Evolutionary conservation across 2,329 filamentous ascomycete species (phyloP).

Genomic region (Nothophoma quercina): DNA sequence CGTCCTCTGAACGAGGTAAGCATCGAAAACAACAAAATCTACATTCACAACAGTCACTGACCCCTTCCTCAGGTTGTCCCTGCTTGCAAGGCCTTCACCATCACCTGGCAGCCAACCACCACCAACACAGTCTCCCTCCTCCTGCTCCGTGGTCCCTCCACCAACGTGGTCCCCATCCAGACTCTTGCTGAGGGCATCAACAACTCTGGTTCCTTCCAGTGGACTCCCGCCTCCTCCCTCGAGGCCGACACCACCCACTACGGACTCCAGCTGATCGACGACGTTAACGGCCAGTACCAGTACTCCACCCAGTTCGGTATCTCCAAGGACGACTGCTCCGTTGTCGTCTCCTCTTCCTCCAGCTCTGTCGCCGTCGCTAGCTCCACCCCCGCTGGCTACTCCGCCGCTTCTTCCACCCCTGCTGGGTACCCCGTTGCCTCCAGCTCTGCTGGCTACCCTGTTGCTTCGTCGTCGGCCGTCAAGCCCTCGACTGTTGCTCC

Average conservation of each 20-base stretch:
- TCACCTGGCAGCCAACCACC: conserved; percentile 64
- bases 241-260: conserved; percentile 61
- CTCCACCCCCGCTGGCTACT: conserved; percentile 19
- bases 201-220: conserved; percentile 64
- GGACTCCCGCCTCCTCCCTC: conserved; percentile 61
- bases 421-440: conserved; percentile 1
- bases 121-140: conserved; percentile 63
- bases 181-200: conserved; percentile 59
- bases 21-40: not conserved
- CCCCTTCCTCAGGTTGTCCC: conserved; percentile 54
- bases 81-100: conserved; percentile 63
- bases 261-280: conserved; percentile 68
- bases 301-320: conserved; percentile 68
- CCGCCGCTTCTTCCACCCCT: no score
- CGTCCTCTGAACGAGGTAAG: conserved; percentile 58
- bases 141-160: conserved; percentile 66
- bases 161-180: conserved; percentile 60
- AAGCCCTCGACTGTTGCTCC: conserved; percentile 20
- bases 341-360: conserved; percentile 32
- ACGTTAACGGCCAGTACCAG: conserved; percentile 67
- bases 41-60: not conserved
- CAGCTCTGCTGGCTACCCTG: conserved; percentile 32
- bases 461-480: conserved; percentile 21
- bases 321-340: conserved; percentile 51
- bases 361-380: conserved; percentile 27